Conservation (phyloP, 73 alveolate species). For the Urostyla sp. region DNA sequence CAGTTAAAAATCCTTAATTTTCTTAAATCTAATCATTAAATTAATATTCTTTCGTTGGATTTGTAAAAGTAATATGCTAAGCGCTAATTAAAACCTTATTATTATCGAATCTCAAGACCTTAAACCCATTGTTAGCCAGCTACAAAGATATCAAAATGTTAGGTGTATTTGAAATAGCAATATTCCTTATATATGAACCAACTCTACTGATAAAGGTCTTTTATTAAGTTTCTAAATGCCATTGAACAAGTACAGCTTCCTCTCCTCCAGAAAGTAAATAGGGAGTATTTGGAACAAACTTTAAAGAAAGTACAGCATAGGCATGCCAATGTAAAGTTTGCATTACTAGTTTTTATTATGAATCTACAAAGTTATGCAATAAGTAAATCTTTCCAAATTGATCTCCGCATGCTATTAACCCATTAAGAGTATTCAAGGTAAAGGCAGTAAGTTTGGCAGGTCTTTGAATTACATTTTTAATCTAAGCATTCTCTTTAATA, state of each 20-base stretch:
- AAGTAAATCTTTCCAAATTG: slow-evolving; percentile 55
- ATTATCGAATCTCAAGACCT: slow-evolving; percentile 40
- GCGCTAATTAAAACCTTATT: slow-evolving; percentile 14
- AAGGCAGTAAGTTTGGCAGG: neutral
- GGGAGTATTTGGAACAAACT: slow-evolving; percentile 36
- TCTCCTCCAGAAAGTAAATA: slow-evolving; percentile 53
- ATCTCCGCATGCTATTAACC: slow-evolving; percentile 46
- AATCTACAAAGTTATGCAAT: neutral
- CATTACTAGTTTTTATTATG: neutral
- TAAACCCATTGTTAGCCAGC: neutral
- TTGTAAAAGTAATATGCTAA: neutral
- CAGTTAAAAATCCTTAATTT: neutral
- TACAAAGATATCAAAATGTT: neutral
- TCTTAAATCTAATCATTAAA: too few relatives aligned
- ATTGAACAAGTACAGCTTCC: slow-evolving; percentile 63
- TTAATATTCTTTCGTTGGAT: neutral
- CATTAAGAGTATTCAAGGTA: neutral
- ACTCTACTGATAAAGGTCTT: slow-evolving; percentile 66
- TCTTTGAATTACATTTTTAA: neutral
- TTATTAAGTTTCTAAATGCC: slow-evolving; percentile 66
- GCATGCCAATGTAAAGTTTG: slow-evolving; percentile 69
- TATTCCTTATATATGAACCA: slow-evolving; percentile 18
- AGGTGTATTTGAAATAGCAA: neutral
- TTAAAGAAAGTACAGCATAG: slow-evolving; percentile 27
- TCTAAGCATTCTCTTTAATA: slow-evolving; percentile 29